A percentile compares a stretch with the other conserved stretches of the same genome.
These are phyloP conservation scores for Globisporangium nagaii DNA, from an alignment of 352 stramenopile species.

Conservation along the genomic window DNA sequence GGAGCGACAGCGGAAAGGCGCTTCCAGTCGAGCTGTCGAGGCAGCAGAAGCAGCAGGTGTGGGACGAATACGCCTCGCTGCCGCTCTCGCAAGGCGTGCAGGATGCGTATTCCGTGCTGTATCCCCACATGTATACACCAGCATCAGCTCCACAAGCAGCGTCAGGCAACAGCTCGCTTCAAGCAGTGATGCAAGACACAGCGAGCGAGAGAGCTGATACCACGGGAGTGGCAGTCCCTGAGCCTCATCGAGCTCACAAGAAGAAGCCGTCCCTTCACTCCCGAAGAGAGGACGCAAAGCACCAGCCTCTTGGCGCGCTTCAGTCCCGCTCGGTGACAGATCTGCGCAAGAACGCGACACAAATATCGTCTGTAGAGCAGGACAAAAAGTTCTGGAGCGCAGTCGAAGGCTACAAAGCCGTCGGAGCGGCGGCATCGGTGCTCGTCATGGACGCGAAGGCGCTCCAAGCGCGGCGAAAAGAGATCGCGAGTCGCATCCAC, in stretches of 20 bases:
- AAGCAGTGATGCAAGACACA: neutral
- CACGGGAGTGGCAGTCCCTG: neutral
- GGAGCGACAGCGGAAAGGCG: neutral
- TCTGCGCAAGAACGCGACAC: neutral
- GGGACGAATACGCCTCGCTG: conserved; percentile 30
- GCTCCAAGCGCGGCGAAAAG: conserved; percentile 22
- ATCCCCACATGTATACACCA: conserved; percentile 36
- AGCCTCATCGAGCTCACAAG: neutral
- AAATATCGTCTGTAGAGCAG: conserved; percentile 12
- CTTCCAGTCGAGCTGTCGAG: conserved; percentile 15
- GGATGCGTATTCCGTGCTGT: conserved; percentile 57
- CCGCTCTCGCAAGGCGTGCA: conserved; percentile 36
- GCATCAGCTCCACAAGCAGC: neutral
- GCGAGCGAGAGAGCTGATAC: neutral
- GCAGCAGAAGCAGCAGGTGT: conserved; percentile 31
- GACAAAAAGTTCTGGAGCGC: conserved; percentile 63
- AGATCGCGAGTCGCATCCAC: conserved; percentile 39
- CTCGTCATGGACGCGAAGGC: conserved; percentile 37
- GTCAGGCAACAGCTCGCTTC: neutral
- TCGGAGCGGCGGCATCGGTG: conserved; percentile 21
- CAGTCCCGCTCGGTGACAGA: neutral
- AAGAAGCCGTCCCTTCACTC: neutral
- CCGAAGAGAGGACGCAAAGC: neutral
- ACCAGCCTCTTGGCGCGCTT: neutral
- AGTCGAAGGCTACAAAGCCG: conserved; percentile 47